Base-by-base conservation (phyloP, 371 early-diverging fungal genomes). In the Smittium culicis region DNA sequence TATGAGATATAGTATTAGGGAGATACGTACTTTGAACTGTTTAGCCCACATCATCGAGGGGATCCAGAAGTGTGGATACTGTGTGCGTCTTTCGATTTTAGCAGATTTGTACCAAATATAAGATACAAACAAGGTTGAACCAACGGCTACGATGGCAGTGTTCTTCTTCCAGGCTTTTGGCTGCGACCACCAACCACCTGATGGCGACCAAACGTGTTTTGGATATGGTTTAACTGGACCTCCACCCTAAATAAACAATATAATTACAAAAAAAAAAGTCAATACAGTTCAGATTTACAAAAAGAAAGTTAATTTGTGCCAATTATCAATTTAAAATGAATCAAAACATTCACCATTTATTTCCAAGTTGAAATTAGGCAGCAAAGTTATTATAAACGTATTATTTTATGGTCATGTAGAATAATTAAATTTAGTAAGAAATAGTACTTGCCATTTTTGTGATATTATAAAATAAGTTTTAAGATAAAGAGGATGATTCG, bases 181-280 rank as follows among this genome's bases (percentile, higher is more conserved):
- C 73, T 84, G 82, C 5, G 88, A 79, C 90, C 90, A 91, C 92
- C 92, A 93, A 62, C 92, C 94, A 73, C 94, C 92, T 57, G 88
- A 70, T 70, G 87, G 88, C 54, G 88, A 82, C 82, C 87, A 87
- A 68, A 82, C 85, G 74, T 82, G 81, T 73, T 81, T 80, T 67
- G 85, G 85, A 74, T 84, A 82, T 62, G 85, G 82, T 69, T 74
- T 84, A 56, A 79, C 81, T 64, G 79, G 76, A 61, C 82, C 80
- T 71, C 82, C 86, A 60, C 85, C 83, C 85, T 82, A 74, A 64
- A 45, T 45, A 45, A 5, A 20, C 45, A 45, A n/a, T n/a, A n/a
- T n/a, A n/a, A n/a, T n/a, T n/a, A n/a, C n/a, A n/a, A n/a, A n/a
- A n/a, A n/a, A n/a, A n/a, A n/a, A n/a, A n/a, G n/a, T n/a, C n/a